phyloP scores from a whole-genome alignment of 495 filamentous ascomycete genomes.

The Halenospora varia region DNA sequence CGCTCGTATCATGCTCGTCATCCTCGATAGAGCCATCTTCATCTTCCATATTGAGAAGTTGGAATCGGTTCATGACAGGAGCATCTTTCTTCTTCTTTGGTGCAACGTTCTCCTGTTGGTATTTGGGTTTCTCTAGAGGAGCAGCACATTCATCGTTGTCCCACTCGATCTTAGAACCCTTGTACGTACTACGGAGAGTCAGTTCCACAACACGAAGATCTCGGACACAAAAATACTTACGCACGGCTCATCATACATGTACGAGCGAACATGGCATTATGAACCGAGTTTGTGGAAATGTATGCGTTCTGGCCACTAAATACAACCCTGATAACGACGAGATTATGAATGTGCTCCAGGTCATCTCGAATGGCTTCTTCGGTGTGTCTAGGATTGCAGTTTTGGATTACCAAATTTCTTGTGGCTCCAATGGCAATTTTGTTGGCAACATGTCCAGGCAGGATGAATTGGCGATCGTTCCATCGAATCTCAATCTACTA shows the following conservation, averaged over 20 bases:
- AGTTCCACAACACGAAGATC: constrained; percentile 36
- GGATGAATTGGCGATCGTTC: constrained; percentile 69
- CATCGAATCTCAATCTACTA: constrained; percentile 64
- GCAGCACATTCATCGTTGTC: constrained; percentile 71
- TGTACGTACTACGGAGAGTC: constrained; percentile 69
- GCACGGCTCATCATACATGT: constrained; percentile 75
- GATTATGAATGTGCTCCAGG: constrained; percentile 78
- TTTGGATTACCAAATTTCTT: constrained; percentile 67
- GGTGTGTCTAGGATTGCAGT: constrained; percentile 53
- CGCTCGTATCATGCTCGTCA: constrained; percentile 15
- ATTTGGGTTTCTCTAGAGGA: constrained; percentile 38
- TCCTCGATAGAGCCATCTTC: constrained; percentile 22
- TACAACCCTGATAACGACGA: constrained; percentile 63
- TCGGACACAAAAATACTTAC: constrained; percentile 19
- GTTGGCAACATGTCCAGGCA: constrained; percentile 60
- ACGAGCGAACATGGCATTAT: constrained; percentile 69
- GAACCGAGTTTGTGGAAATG: constrained; percentile 73
- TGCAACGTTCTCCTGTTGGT: constrained; percentile 29
- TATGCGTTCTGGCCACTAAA: constrained; percentile 54
- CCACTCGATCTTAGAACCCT: constrained; percentile 68
- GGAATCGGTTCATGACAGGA: constrained; percentile 57
- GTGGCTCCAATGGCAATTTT: constrained; percentile 71
- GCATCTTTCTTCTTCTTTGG: constrained; percentile 32
- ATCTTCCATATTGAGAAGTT: constrained; percentile 54
- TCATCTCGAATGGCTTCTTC: constrained; percentile 65